Percentiles rank a stretch among this genome's conserved stretches.
Conservation (phyloP, 225 moss, liverwort and hornwort genomes). For the Sphagnum tenellum region DNA sequence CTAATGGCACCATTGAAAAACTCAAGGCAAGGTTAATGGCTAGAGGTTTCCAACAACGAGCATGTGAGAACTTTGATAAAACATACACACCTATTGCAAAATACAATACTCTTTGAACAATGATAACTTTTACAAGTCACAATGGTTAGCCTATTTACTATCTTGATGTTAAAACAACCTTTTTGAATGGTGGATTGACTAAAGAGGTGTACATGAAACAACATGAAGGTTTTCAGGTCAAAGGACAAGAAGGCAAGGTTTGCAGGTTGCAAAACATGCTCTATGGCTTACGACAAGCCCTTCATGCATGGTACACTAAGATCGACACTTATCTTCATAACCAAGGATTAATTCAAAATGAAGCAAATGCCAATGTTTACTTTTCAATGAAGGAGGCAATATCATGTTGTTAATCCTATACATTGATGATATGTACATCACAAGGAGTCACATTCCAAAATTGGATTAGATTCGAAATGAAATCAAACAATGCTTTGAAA, state of each 20-base stretch:
- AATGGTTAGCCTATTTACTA: background rate
- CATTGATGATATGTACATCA: background rate
- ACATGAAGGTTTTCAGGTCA: conserved; percentile 2
- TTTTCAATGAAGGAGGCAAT: background rate
- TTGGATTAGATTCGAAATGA: background rate
- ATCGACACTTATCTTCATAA: conserved; percentile 5
- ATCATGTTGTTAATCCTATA: background rate
- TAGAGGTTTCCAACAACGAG: background rate
- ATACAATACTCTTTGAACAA: background rate
- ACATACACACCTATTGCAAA: background rate
- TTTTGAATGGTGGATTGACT: conserved; percentile 2
- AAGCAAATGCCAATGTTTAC: conserved; percentile 7
- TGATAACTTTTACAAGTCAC: background rate
- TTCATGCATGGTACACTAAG: conserved; percentile 3
- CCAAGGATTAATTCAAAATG: background rate
- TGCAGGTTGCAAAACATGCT: conserved; percentile 2
- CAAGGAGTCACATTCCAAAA: background rate
- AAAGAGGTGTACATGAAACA: conserved; percentile 8
- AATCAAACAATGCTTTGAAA: background rate
- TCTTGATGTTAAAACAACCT: conserved; percentile 4
- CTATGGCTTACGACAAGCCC: conserved; percentile 4
- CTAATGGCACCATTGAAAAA: background rate
- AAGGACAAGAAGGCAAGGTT: background rate
- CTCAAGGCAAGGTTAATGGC: background rate
- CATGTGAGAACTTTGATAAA: background rate